These are phyloP conservation scores for Suhomyces sp. DNA, from an alignment of 805 yeast genomes.

Conservation along the genomic window DNA sequence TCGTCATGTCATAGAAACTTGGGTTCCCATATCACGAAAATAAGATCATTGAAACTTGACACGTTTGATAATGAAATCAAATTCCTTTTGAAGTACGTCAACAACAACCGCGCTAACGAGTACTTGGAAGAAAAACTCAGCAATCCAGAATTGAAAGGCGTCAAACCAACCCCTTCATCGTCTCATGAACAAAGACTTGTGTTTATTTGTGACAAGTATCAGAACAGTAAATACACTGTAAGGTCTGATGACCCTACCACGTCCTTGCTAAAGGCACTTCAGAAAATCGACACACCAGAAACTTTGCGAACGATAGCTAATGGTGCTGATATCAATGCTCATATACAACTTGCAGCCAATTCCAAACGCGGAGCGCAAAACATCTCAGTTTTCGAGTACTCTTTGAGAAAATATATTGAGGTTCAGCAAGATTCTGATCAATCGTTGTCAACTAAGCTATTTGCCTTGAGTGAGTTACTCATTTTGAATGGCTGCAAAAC, in stretches of 20 bases:
- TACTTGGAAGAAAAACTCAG: conserved; percentile 55
- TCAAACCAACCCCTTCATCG: conserved; percentile 31
- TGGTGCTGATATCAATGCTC: conserved; percentile 47
- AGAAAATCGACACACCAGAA: conserved; percentile 45
- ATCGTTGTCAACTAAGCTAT: conserved; percentile 16
- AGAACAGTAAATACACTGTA: conserved; percentile 45
- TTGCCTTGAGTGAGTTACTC: conserved; percentile 56
- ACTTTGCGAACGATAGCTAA: conserved; percentile 43
- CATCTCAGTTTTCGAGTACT: conserved; percentile 43
- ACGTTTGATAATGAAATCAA: conserved; percentile 59
- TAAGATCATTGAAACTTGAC: conserved; percentile 77
- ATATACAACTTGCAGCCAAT: conserved; percentile 30
- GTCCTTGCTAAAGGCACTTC: conserved; percentile 50
- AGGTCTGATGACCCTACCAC: conserved; percentile 23
- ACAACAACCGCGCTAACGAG: conserved; percentile 55
- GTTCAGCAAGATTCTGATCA: conserved; percentile 9
- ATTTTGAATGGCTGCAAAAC: conserved; percentile 54
- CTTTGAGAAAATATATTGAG: conserved; percentile 45
- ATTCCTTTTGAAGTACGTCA: conserved; percentile 48
- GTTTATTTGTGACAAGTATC: conserved; percentile 69
- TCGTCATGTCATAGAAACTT: conserved; percentile 85
- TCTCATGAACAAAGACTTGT: conserved; percentile 47
- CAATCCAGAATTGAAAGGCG: background rate
- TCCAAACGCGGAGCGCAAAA: conserved; percentile 16
- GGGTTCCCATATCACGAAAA: conserved; percentile 78